Percentiles rank a stretch among this genome's conserved stretches.
Conservation (phyloP, 2,329 filamentous ascomycete genomes). For the Penicillium capsulatum region DNA sequence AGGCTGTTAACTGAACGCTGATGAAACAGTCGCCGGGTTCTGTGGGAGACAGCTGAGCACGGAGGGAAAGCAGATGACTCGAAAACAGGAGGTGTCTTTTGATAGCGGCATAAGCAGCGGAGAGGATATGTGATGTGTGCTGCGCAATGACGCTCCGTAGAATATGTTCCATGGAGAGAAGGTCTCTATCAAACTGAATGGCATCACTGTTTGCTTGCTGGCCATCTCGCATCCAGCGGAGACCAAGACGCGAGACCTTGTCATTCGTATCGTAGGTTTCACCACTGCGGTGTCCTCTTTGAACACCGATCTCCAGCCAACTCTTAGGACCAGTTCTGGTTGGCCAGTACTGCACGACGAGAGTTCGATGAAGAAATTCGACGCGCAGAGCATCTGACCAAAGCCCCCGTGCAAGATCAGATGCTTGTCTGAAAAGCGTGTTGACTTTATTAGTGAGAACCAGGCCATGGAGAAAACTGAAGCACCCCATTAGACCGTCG, state of each 20-base stretch:
- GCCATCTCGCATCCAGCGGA: conserved; percentile 80
- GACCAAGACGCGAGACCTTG: conserved; percentile 33
- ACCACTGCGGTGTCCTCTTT: conserved; percentile 22
- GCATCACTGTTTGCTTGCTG: conserved; percentile 66
- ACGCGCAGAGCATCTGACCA: conserved; percentile 78
- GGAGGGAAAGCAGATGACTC: conserved; percentile 55
- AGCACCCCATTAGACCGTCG: conserved; percentile 73
- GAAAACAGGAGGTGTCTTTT: conserved; percentile 58
- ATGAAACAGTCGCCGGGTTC: conserved; percentile 66
- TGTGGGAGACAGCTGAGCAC: conserved; percentile 54
- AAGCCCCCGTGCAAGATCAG: conserved; percentile 61
- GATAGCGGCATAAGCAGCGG: conserved; percentile 61
- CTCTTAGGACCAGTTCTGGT: conserved; percentile 68
- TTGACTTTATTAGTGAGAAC: conserved; percentile 86
- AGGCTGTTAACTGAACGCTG: conserved; percentile 64
- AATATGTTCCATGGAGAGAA: conserved; percentile 69
- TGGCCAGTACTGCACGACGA: conserved; percentile 90
- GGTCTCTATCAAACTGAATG: conserved; percentile 62
- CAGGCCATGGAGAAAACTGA: conserved; percentile 80
- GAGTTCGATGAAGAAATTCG: conserved; percentile 72
- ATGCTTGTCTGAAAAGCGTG: conserved; percentile 72
- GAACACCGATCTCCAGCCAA: conserved; percentile 84
- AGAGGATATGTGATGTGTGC: conserved; percentile 69
- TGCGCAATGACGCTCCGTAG: conserved; percentile 69
- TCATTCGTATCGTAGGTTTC: conserved; percentile 7